Base-by-base conservation (phyloP, 2,329 filamentous ascomycete species). In the Gnomoniopsis sp. region DNA sequence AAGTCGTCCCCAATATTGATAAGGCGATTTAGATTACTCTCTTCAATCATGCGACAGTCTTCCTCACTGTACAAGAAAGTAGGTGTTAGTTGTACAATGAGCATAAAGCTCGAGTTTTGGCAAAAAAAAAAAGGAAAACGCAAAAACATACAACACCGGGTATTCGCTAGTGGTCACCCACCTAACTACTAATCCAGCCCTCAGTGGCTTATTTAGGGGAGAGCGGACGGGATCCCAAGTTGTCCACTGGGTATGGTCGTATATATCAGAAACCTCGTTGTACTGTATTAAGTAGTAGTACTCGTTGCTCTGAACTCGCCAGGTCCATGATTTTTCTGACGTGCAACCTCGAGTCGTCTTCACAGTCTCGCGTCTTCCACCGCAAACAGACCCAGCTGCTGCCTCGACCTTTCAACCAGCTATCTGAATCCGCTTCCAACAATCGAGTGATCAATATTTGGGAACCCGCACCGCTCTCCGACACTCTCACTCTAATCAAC, bases 401-500 rank as follows among this genome's bases (percentile, higher is more conserved):
- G 26, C 26, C 4, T 30, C 26, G 8, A 8, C 36, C 17, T 15
- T 8, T 14, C 36, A 41, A 41, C 36, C 12, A 14, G 14, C 12
- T 41, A 15, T n/a, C 4, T 4, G 14, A 41, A 41, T 11, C 17
- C 6, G 4, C 36, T 11, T 41, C 17, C 36, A 41, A 41, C 36
- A 15, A 3, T 11, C 12, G 17, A 41, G 14, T 15, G 12, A 41
- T 41, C 12, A 4, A 41, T n/a, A 41, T n/a, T 15, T 15, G 17
- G 4, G 14, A 6, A 41, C 3, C 12, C 36, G 6, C 36, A 14
- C 36, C 17, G 12, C 3, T n/a, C 14, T 6, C 17, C 36, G n/a
- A 41, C 36, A 41, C 36, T 3, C 12, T 41, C 36, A 41, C 12
- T 41, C 36, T 41, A 15, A 8, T 30, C 26, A 30, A 91, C 89